Base-by-base conservation (phyloP, 179 eudicot species). In the Corrigiola litoralis region DNA sequence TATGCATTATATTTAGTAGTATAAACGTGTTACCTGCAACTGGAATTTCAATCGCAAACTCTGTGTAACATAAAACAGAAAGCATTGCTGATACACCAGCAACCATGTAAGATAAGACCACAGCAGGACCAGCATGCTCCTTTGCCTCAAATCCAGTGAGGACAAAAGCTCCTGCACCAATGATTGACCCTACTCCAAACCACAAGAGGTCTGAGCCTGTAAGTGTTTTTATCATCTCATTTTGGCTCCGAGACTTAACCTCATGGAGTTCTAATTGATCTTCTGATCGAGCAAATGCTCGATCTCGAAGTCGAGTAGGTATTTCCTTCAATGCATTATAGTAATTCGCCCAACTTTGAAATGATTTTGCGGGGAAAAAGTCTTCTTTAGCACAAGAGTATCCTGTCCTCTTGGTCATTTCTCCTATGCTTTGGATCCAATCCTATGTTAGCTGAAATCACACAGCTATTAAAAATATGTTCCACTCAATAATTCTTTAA, bases 141-240 rank as follows among this genome's bases (percentile, higher is more conserved):
- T 44, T 55, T 2, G 96, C 89, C 61, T 80, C 96, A 14, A 70
- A 78, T 5, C 96, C 90, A 0, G 92, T 86, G 32, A 89, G 87
- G 16, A 89, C 96, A n/a, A 77, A 77, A 33, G 73, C 61, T 21
- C 81, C 75, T 4, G 81, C 36, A 1, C 75, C 71, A 24, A 72
- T 50, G 0, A 72, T 66, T 1, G 75, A 66, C 4, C 75, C 66
- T 0, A 72, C 58, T 11, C 75, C 75, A 5, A 72, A 65, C 75
- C 75, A 72, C 29, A 25, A 65, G 42, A 65, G 59, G 21, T 72
- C 75, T 66, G 66, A 72, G 70, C 75, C 65, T 34, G 18, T 72
- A 0, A 65, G 71, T 61, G 66, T 58, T 0, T 54, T 60, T 9
- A 65, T 72, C 75, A 72, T 65, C 38, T 65, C 61, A 11, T 72